A percentile compares a stretch with the other conserved stretches of the same genome.
Conservation (phyloP, 2,329 filamentous ascomycete species). For the Periconia digitata region DNA sequence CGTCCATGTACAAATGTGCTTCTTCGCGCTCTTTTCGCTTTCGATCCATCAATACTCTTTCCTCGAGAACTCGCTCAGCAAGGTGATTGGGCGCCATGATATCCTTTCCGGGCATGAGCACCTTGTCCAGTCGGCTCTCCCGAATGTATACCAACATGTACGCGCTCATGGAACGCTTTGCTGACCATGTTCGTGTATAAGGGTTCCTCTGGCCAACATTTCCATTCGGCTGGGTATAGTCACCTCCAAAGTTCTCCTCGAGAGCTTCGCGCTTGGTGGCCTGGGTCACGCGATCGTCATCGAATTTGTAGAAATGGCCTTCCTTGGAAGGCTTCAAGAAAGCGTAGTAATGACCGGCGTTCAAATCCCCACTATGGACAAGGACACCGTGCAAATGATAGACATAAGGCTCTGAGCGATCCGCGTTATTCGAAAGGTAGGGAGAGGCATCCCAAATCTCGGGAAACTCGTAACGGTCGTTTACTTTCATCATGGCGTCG, state of each 20-base stretch:
- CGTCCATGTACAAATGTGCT: conserved; percentile 86
- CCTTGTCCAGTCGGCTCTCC: conserved; percentile 78
- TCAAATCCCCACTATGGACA: conserved; percentile 94
- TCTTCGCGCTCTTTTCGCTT: conserved; percentile 88
- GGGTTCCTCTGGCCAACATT: conserved; percentile 62
- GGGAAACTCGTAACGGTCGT: conserved; percentile 87
- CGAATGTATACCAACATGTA: conserved; percentile 99
- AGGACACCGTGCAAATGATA: conserved; percentile 95
- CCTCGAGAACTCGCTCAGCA: conserved; percentile 76
- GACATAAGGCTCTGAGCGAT: conserved; percentile 83
- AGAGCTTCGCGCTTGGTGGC: conserved; percentile 88
- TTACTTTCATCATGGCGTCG: conserved; percentile 99
- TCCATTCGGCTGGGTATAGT: conserved; percentile 67
- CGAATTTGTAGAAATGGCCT: conserved; percentile 94
- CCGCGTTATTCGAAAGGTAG: conserved; percentile 82
- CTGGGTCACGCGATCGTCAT: conserved; percentile 95
- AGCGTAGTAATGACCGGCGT: conserved; percentile 97
- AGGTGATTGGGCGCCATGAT: conserved; percentile 82
- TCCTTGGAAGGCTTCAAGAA: conserved; percentile 90
- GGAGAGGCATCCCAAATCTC: conserved; percentile 81
- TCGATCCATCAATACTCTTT: conserved; percentile 73
- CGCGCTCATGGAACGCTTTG: conserved; percentile 77
- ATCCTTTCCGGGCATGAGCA: conserved; percentile 74
- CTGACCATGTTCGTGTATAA: conserved; percentile 64
- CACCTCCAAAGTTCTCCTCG: conserved; percentile 95